Percentiles rank a stretch among this genome's conserved stretches.
Conservation (phyloP, 148 eudicot species). For the Chenopodium formosanum region DNA sequence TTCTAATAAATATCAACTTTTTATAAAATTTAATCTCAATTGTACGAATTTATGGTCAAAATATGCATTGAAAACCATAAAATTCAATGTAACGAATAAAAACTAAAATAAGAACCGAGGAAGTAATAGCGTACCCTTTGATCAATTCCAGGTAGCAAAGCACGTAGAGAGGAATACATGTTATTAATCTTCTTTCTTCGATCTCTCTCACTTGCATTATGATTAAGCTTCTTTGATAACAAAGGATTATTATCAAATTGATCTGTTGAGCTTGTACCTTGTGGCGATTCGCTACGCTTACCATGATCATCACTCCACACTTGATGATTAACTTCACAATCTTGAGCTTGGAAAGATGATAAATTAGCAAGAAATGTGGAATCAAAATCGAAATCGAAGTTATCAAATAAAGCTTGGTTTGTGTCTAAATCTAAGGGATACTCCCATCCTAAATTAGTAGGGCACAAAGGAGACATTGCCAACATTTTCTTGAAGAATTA, state of each 20-base stretch:
- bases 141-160: constrained; percentile 44
- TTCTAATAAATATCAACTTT: no score
- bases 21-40: no score
- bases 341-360: neutral
- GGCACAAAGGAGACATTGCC: constrained; percentile 10
- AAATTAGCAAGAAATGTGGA: neutral
- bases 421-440: neutral
- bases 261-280: constrained; percentile 14
- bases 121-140: constrained; percentile 3
- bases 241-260: neutral
- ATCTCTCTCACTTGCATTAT: constrained; percentile 66
- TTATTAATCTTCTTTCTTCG: constrained; percentile 59
- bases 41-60: no score
- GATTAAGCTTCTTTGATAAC: constrained; percentile 47
- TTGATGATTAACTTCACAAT: neutral
- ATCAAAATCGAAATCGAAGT: neutral
- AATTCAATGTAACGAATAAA: no score
- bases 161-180: constrained; percentile 52
- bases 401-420: neutral
- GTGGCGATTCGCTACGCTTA: constrained; percentile 9
- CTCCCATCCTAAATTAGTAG: constrained; percentile 8
- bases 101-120: no score
- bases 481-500: constrained; percentile 3
- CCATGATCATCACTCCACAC: neutral
- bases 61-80: no score